phyloP scores from a whole-genome alignment of 1,284 basidiomycete species.

The Moesziomyces globuligerus region DNA sequence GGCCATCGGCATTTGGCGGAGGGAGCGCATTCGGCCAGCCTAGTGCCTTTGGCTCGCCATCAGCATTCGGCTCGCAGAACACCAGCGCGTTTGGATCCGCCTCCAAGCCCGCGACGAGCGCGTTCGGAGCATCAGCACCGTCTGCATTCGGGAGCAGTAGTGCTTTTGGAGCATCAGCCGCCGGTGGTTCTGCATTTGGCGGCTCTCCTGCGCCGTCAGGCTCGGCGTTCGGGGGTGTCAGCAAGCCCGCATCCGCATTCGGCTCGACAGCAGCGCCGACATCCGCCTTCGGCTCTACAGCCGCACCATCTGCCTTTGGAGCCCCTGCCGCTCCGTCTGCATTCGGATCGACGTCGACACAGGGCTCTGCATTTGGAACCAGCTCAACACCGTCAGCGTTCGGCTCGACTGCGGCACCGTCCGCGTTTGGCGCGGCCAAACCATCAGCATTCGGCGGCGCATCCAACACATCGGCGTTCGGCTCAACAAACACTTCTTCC shows the following conservation, averaged over 20 bases:
- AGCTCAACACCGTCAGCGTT: slow-evolving; percentile 10
- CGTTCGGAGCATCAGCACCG: slow-evolving; percentile 22
- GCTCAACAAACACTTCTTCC: slow-evolving; percentile 6
- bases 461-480: slow-evolving; percentile 9
- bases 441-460: slow-evolving; percentile 6
- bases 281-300: slow-evolving; percentile 6
- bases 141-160: slow-evolving; percentile 12
- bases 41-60: slow-evolving; percentile 35
- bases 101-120: slow-evolving; percentile 12
- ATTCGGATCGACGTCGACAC: slow-evolving; percentile 8
- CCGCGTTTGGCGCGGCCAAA: slow-evolving; percentile 10
- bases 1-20: slow-evolving; percentile 14
- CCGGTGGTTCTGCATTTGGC: slow-evolving; percentile 23
- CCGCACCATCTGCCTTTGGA: slow-evolving; percentile 24
- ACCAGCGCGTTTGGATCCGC: slow-evolving; percentile 13
- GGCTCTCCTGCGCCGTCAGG: slow-evolving; percentile 7
- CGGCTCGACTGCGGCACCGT: slow-evolving; percentile 7
- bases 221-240: slow-evolving; percentile 16
- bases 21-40: slow-evolving; percentile 30
- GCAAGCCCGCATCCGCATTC: slow-evolving; percentile 18
- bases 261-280: slow-evolving; percentile 2
- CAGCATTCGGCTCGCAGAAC: slow-evolving; percentile 24
- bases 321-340: slow-evolving; percentile 12
- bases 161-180: slow-evolving; percentile 15
- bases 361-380: slow-evolving; percentile 15